Evolutionary conservation across 2,329 filamentous ascomycete genomes (phyloP).

Genomic region (Cladorrhinum sp.): DNA sequence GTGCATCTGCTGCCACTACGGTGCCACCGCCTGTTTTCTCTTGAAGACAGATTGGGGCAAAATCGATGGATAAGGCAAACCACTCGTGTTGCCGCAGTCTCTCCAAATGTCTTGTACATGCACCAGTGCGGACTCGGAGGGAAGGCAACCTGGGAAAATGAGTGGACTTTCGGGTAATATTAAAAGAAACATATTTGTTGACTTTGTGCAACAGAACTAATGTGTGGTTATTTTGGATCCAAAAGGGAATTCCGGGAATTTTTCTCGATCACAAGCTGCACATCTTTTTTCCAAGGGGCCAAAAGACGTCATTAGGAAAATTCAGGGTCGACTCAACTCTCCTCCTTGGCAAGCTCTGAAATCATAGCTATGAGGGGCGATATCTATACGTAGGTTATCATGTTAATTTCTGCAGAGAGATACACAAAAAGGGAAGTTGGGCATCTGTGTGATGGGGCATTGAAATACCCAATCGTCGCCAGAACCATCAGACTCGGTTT

Average conservation of each 20-base stretch:
- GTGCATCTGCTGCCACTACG: not conserved
- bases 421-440: not conserved
- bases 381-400: not conserved
- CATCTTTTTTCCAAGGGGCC: not conserved
- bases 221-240: not conserved
- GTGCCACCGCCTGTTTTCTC: not conserved
- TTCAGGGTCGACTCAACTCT: not conserved
- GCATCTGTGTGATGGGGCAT: not conserved
- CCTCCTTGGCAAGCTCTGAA: not conserved
- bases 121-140: too few relatives aligned
- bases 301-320: conserved; percentile 2
- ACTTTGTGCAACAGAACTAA: conserved; percentile 12
- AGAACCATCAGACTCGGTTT: not conserved
- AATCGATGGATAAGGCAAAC: not conserved
- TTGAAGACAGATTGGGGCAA: not conserved
- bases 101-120: too few relatives aligned
- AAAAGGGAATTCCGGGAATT: not conserved
- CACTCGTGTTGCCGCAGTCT: not conserved
- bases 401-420: not conserved
- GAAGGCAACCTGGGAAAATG: not conserved
- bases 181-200: not conserved
- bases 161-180: conserved; percentile 1
- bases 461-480: not conserved
- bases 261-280: not conserved
- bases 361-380: not conserved